phyloP scores from a whole-genome alignment of 2,329 filamentous ascomycete species.

The Arthrobotrys entomopaga region DNA sequence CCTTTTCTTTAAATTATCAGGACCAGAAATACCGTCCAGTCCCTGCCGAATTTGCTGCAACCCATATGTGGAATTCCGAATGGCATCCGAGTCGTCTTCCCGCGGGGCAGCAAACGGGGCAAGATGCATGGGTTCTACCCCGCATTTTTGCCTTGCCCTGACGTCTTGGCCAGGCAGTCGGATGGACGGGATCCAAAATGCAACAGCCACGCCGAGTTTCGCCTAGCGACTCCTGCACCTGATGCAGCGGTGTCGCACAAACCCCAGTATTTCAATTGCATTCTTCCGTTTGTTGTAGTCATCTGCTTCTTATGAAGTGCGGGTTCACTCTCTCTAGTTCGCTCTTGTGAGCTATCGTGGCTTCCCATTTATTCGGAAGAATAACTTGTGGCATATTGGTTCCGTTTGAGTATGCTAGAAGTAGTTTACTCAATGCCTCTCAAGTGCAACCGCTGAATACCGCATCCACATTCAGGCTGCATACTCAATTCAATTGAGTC shows the following conservation, averaged over 20 bases:
- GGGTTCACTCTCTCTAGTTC: slow-evolving; percentile 13
- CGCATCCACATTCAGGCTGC: slow-evolving; percentile 5
- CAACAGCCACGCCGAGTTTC: slow-evolving; percentile 46
- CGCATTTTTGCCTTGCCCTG: slow-evolving; percentile 50
- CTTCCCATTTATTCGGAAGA: slow-evolving; percentile 17
- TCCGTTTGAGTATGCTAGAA: background rate
- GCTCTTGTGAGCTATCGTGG: slow-evolving; percentile 12
- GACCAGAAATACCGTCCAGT: too few species aligned
- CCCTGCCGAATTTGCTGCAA: too few species aligned
- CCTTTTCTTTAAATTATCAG: too few species aligned
- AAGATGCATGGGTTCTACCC: slow-evolving; percentile 32
- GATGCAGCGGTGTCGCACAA: slow-evolving; percentile 32
- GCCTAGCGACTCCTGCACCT: slow-evolving; percentile 22
- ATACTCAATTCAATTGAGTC: slow-evolving; percentile 10
- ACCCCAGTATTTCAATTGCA: background rate
- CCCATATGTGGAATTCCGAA: background rate
- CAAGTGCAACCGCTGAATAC: slow-evolving; percentile 19
- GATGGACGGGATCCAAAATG: slow-evolving; percentile 48
- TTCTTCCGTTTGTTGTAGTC: slow-evolving; percentile 14
- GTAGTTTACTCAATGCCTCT: slow-evolving; percentile 12
- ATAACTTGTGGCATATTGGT: slow-evolving; percentile 4
- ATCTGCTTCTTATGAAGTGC: slow-evolving; percentile 2
- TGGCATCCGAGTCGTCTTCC: slow-evolving; percentile 4
- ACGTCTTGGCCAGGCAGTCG: slow-evolving; percentile 43
- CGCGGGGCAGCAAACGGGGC: background rate